These are phyloP conservation scores for Emmonsiellopsis sp. DNA, from an alignment of 2,329 filamentous ascomycete genomes.

Conservation along the genomic window DNA sequence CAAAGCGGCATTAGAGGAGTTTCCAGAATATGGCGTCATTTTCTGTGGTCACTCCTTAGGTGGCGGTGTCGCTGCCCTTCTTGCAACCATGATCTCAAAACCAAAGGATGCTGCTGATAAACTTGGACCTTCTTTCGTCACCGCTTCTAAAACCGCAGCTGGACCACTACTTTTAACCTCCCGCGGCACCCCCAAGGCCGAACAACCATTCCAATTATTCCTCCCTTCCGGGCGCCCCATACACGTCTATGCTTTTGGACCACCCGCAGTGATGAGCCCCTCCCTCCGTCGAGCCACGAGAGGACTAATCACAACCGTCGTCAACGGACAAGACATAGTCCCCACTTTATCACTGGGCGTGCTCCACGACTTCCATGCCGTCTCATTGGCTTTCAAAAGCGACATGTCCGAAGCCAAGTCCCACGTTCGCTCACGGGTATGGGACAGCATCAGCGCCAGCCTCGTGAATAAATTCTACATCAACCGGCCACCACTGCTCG, in stretches of 20 bases:
- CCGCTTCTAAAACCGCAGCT: slow-evolving; percentile 35
- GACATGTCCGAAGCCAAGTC: slow-evolving; percentile 59
- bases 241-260: slow-evolving; percentile 71
- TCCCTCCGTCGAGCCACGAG: slow-evolving; percentile 61
- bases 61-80: slow-evolving; percentile 59
- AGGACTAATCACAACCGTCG: slow-evolving; percentile 64
- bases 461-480: slow-evolving; percentile 55
- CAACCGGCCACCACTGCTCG: slow-evolving; percentile 33
- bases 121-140: slow-evolving; percentile 52
- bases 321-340: slow-evolving; percentile 66
- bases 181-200: slow-evolving; percentile 9
- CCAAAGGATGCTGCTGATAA: slow-evolving; percentile 37
- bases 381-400: slow-evolving; percentile 63
- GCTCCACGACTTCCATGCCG: slow-evolving; percentile 64
- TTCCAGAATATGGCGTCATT: slow-evolving; percentile 60
- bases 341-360: slow-evolving; percentile 65
- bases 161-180: slow-evolving; percentile 32
- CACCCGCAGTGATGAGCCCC: slow-evolving; percentile 63
- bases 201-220: slow-evolving; percentile 28
- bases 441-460: slow-evolving; percentile 55
- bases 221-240: slow-evolving; percentile 62
- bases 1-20: slow-evolving; percentile 56
- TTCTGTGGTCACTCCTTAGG: slow-evolving; percentile 62
- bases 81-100: slow-evolving; percentile 63
- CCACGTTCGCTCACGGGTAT: slow-evolving; percentile 58